A percentile compares a stretch with the other conserved stretches of the same genome.
phyloP scores from a whole-genome alignment of 164 flowering plant genomes.

The Nymphaea thermarum region DNA sequence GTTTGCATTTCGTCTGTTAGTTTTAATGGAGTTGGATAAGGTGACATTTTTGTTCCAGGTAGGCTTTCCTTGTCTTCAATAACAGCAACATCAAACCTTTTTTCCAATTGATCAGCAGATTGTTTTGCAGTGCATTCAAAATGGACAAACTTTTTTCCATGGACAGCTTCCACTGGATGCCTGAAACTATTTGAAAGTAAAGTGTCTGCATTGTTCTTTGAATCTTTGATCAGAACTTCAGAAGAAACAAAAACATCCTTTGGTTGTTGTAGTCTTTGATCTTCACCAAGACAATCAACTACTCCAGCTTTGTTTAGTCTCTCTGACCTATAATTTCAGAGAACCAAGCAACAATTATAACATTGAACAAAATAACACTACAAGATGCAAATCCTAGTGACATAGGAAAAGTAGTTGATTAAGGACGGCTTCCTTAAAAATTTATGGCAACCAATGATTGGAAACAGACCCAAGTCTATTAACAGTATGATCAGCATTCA shows the following conservation, averaged over 20 bases:
- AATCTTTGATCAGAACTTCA: not conserved
- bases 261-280: conserved; percentile 1
- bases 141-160: not conserved
- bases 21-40: conserved; percentile 62
- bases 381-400: too few species aligned
- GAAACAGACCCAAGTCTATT: too few species aligned
- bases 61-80: not conserved
- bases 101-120: not conserved
- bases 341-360: too few species aligned
- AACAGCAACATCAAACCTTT: not conserved
- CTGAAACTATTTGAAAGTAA: not conserved
- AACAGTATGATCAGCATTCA: too few species aligned
- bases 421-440: too few species aligned
- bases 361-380: too few species aligned
- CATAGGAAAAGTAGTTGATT: too few species aligned
- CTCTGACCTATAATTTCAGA: not conserved
- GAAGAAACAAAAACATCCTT: conserved; percentile 11
- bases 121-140: not conserved
- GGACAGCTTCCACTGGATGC: not conserved
- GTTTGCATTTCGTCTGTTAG: conserved; percentile 85
- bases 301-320: not conserved
- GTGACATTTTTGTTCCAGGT: conserved; percentile 7
- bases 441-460: too few species aligned
- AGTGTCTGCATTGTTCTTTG: not conserved
- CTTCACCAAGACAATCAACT: conserved; percentile 9